Evolutionary conservation across 2,329 filamentous ascomycete species (phyloP).

Genomic region (Phyllosticta citriasiana): DNA sequence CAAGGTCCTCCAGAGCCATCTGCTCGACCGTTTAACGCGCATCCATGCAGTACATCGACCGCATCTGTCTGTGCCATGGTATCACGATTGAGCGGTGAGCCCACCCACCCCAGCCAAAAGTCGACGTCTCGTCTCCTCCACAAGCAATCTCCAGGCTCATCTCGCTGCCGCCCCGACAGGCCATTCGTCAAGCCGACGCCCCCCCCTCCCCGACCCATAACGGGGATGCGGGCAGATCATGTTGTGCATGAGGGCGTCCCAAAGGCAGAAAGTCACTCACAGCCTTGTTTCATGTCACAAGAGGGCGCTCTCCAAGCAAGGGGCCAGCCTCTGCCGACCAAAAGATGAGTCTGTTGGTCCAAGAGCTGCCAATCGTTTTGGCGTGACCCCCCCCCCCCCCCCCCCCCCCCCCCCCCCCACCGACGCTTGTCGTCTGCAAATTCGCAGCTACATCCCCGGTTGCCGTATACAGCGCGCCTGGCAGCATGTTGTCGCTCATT

Average conservation of each 20-base stretch:
- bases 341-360: background rate
- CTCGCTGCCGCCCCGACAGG: background rate
- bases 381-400: background rate
- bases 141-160: too few species aligned
- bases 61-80: background rate
- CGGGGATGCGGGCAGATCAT: slow-evolving; percentile 8
- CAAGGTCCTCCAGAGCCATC: slow-evolving; percentile 3
- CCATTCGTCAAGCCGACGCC: slow-evolving; percentile 7
- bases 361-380: slow-evolving; percentile 11
- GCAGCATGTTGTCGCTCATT: slow-evolving; percentile 7
- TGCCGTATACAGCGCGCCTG: slow-evolving; percentile 10
- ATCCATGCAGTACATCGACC: background rate
- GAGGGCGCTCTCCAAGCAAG: slow-evolving; percentile 9
- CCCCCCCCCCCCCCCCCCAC: slow-evolving; percentile 2
- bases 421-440: background rate
- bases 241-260: background rate
- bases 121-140: too few species aligned
- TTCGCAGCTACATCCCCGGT: slow-evolving; percentile 7
- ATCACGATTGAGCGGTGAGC: background rate
- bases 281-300: slow-evolving; percentile 10
- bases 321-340: background rate
- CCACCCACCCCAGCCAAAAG: background rate
- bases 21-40: slow-evolving; percentile 7
- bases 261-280: slow-evolving; percentile 4
- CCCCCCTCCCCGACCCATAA: background rate